Percentiles rank a stretch among this genome's conserved stretches.
Conservation (phyloP, 495 filamentous ascomycete species). For the Aspergillus ostianus region DNA sequence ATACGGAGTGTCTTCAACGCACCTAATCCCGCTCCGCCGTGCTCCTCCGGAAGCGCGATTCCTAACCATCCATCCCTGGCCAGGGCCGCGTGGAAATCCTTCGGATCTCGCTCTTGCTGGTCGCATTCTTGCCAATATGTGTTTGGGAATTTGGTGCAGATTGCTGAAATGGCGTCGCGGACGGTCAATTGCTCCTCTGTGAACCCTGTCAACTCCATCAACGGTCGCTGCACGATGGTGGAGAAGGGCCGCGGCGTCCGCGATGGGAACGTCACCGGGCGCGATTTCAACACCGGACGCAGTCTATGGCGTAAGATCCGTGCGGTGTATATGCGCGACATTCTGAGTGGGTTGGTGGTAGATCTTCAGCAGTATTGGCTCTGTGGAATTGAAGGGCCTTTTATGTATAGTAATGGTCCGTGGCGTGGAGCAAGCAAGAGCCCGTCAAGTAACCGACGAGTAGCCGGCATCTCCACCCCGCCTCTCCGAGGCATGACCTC, state of each 20-base stretch:
- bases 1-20: background rate
- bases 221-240: conserved; percentile 25
- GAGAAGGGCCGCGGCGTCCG: conserved; percentile 24
- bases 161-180: conserved; percentile 64
- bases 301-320: background rate
- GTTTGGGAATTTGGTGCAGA: conserved; percentile 63
- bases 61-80: conserved; percentile 83
- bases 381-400: background rate
- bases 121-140: conserved; percentile 72
- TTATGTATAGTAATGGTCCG: background rate
- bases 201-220: conserved; percentile 75
- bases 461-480: background rate
- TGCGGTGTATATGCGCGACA: conserved; percentile 1
- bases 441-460: background rate
- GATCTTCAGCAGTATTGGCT: background rate
- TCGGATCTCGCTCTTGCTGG: conserved; percentile 64
- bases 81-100: conserved; percentile 70
- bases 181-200: conserved; percentile 69
- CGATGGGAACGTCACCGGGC: background rate
- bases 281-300: background rate
- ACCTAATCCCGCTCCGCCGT: conserved; percentile 72
- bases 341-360: background rate
- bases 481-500: background rate
- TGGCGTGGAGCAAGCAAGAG: background rate
- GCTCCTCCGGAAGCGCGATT: conserved; percentile 69